Evolutionary conservation across 73 alveolate genomes (phyloP).

Genomic region (Stentor coeruleus): DNA sequence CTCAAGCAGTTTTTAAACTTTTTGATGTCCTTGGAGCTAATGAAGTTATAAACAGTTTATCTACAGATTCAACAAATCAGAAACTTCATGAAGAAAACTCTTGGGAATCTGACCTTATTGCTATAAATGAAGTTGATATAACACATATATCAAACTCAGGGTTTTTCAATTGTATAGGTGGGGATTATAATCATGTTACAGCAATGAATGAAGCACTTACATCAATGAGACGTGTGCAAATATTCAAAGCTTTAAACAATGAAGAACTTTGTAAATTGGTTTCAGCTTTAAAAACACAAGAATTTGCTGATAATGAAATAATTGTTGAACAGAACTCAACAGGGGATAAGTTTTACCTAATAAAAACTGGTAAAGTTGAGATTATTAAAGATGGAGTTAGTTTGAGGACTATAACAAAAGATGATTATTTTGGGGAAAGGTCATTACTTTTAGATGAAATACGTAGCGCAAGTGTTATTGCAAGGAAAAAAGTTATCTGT

Average conservation of each 20-base stretch:
- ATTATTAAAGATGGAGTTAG: constrained; percentile 48
- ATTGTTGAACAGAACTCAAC: constrained; percentile 70
- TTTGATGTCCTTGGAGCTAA: constrained; percentile 27
- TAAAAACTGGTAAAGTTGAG: constrained; percentile 69
- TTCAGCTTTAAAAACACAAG: constrained; percentile 37
- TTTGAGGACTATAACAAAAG: constrained; percentile 49
- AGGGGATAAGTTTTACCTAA: constrained; percentile 68
- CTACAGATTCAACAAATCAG: too few relatives aligned
- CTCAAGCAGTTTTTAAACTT: background rate
- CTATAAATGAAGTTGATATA: background rate
- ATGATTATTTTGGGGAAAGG: constrained; percentile 52
- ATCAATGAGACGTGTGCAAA: constrained; percentile 34
- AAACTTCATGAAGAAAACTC: too few relatives aligned
- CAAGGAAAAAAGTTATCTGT: constrained; percentile 39
- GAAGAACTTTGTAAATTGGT: constrained; percentile 35
- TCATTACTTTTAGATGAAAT: constrained; percentile 46
- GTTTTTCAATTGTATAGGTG: constrained; percentile 22
- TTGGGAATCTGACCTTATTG: background rate
- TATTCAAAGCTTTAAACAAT: constrained; percentile 41
- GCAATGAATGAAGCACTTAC: constrained; percentile 26
- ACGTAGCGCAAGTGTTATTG: constrained; percentile 52
- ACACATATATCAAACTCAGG: background rate
- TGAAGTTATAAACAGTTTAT: background rate
- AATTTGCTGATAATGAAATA: constrained; percentile 43
- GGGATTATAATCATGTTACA: constrained; percentile 29